Conservation (phyloP, 306 rosid genomes). For the Cucurbita argyrosperma region DNA sequence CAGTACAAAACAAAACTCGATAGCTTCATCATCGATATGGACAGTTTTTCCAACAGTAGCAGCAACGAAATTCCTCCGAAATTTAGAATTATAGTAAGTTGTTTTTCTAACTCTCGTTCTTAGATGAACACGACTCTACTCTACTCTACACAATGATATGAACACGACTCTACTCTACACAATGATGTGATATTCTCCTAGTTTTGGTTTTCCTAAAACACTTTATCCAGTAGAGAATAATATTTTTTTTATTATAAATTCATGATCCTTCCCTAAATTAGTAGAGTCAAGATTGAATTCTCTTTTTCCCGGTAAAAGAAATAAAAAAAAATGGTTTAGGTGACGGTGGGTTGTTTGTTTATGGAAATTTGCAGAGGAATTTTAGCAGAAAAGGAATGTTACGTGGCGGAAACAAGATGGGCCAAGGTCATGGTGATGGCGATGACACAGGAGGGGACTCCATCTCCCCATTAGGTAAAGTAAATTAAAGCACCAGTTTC, state of each 20-base stretch:
- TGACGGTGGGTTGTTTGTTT: neutral
- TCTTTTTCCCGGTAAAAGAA: no score
- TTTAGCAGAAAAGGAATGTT: slow-evolving; percentile 55
- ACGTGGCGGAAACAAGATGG: slow-evolving; percentile 53
- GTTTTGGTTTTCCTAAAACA: no score
- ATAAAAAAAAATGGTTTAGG: neutral
- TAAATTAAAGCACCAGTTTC: neutral
- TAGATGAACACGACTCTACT: no score
- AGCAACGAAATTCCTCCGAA: slow-evolving; percentile 24
- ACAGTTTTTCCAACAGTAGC: slow-evolving; percentile 25
- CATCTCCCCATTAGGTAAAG: slow-evolving; percentile 46
- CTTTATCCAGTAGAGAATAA: no score
- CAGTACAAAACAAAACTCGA: slow-evolving; percentile 23
- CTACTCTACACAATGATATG: no score
- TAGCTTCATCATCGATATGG: slow-evolving; percentile 68
- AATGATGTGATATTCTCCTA: no score
- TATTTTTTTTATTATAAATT: no score
- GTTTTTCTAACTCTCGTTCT: neutral
- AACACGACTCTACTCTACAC: no score
- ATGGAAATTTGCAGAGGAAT: slow-evolving; percentile 46
- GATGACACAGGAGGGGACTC: slow-evolving; percentile 25
- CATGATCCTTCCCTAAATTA: no score
- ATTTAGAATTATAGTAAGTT: slow-evolving; percentile 41
- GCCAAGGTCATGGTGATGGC: slow-evolving; percentile 20
- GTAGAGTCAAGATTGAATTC: no score